Evolutionary conservation across 345 rosid genomes (phyloP).

Genomic region (Capsella bursapastoris): DNA sequence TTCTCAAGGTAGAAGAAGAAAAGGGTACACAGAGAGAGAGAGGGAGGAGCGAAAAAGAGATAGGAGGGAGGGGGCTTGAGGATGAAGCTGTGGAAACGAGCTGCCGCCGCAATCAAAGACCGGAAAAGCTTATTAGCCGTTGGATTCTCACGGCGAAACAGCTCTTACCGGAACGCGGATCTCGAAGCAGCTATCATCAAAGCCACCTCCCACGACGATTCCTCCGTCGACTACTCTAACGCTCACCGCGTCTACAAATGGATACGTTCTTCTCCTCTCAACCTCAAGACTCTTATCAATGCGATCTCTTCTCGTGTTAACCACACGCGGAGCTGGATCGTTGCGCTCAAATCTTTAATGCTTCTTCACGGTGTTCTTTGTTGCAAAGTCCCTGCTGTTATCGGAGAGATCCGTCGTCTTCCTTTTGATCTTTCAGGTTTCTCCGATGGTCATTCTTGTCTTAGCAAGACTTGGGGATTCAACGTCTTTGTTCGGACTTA

Average conservation of each 20-base stretch:
- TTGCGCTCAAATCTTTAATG: conserved; percentile 73
- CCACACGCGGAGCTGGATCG: conserved; percentile 72
- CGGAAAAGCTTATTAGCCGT: conserved; percentile 60
- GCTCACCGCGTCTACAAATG: conserved; percentile 65
- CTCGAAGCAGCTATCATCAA: conserved; percentile 73
- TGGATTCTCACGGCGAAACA: conserved; percentile 39
- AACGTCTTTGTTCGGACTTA: conserved; percentile 66
- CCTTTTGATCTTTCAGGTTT: conserved; percentile 78
- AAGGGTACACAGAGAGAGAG: background rate
- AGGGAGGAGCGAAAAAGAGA: conserved; percentile 1
- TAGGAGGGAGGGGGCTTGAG: background rate
- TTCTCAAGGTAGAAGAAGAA: conserved; percentile 18
- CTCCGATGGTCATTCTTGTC: conserved; percentile 52
- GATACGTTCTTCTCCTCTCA: conserved; percentile 65
- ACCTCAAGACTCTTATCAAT: conserved; percentile 58
- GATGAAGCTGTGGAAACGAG: conserved; percentile 75
- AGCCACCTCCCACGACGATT: conserved; percentile 85
- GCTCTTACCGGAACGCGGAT: conserved; percentile 48
- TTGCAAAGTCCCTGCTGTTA: conserved; percentile 53
- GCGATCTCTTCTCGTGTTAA: conserved; percentile 57
- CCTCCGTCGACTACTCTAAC: conserved; percentile 60
- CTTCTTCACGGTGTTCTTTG: conserved; percentile 76
- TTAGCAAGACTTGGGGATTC: conserved; percentile 58
- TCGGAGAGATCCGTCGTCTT: conserved; percentile 52
- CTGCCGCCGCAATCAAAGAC: conserved; percentile 77